phyloP scores from a whole-genome alignment of 345 rosid species.

The Heritiera fomes region DNA sequence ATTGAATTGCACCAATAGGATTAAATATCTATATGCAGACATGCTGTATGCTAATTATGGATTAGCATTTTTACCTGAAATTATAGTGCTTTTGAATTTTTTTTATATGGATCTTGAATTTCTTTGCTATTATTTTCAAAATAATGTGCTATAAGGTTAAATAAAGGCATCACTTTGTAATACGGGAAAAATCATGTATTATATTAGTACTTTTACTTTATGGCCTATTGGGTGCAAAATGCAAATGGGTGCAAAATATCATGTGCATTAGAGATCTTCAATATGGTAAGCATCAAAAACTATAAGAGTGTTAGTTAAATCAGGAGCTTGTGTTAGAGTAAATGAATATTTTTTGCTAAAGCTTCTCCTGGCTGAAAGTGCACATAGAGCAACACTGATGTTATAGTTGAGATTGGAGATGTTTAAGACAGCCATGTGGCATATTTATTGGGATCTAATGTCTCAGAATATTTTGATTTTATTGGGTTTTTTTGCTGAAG shows the following conservation, averaged over 20 bases:
- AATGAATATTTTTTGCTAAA: not conserved
- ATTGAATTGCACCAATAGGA: not conserved
- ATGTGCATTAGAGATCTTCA: not conserved
- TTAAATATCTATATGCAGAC: not conserved
- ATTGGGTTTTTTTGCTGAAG: not conserved
- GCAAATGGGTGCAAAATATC: not conserved
- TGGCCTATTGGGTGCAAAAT: not conserved
- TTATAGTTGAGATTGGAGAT: constrained; percentile 4
- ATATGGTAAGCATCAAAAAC: not conserved
- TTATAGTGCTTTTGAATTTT: not conserved
- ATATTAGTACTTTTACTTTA: not conserved
- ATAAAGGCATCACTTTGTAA: not conserved
- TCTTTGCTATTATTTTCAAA: not conserved
- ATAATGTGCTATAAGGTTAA: not conserved
- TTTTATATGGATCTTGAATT: not conserved
- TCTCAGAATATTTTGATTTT: not conserved
- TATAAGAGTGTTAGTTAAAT: not conserved
- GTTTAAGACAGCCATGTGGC: not conserved
- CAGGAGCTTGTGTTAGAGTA: not conserved
- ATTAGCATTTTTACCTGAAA: not conserved
- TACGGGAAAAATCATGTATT: not conserved
- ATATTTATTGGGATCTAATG: not conserved
- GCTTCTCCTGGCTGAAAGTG: not conserved
- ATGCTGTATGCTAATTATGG: not conserved
- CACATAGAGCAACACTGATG: not conserved